phyloP scores from a whole-genome alignment of 1,284 basidiomycete species.

The Ceratobasidium sp. region DNA sequence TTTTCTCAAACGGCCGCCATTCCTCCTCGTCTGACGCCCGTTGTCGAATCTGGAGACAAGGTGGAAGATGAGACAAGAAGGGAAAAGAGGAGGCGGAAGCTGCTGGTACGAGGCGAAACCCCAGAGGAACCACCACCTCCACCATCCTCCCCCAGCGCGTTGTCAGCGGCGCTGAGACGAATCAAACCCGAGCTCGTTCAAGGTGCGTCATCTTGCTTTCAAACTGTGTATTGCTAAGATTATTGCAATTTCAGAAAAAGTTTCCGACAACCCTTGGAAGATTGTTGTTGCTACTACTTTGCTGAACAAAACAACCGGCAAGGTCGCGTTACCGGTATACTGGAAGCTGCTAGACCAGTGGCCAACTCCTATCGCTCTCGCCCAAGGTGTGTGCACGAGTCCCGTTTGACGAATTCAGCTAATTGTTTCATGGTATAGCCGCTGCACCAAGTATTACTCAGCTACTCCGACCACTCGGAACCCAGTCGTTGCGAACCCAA shows the following conservation, averaged over 20 bases:
- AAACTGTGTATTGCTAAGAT: background rate
- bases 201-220: conserved; percentile 11
- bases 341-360: conserved; percentile 67
- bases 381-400: conserved; percentile 60
- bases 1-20: conserved; percentile 5
- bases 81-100: conserved; percentile 5
- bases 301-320: conserved; percentile 71
- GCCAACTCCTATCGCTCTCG: conserved; percentile 67
- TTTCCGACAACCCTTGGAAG: conserved; percentile 69
- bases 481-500: conserved; percentile 66
- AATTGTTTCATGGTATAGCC: conserved; percentile 25
- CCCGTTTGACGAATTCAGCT: background rate
- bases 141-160: conserved; percentile 23
- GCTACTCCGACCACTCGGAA: conserved; percentile 67
- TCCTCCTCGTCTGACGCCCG: background rate
- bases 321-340: conserved; percentile 68
- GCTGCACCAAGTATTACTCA: conserved; percentile 59
- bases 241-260: conserved; percentile 59
- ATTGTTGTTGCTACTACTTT: conserved; percentile 68
- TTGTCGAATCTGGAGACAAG: background rate
- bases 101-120: conserved; percentile 11
- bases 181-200: conserved; percentile 29
- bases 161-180: conserved; percentile 9
- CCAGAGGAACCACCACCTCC: conserved; percentile 8
- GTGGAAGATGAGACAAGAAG: conserved; percentile 7